A percentile compares a stretch with the other conserved stretches of the same genome.
Evolutionary conservation across 352 stramenopile species (phyloP).

Genomic region (Phytophthora europaea): DNA sequence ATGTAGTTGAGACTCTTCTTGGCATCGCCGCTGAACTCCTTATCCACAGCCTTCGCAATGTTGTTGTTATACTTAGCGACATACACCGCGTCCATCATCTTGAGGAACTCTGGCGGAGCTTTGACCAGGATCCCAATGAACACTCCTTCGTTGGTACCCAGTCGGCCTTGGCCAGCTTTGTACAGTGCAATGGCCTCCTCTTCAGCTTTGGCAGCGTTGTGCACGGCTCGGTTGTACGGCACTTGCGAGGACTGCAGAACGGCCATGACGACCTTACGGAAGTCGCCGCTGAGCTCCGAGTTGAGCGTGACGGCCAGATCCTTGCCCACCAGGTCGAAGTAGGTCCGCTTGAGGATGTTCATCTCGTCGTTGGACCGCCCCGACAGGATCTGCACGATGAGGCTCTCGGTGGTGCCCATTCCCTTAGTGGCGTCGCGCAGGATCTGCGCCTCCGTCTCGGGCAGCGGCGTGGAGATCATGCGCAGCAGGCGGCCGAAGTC

Average conservation of each 20-base stretch:
- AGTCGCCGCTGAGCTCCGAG: slow-evolving; percentile 79
- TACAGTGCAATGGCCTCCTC: slow-evolving; percentile 74
- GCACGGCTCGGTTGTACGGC: slow-evolving; percentile 68
- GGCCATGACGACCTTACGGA: slow-evolving; percentile 81
- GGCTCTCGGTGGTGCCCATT: slow-evolving; percentile 75
- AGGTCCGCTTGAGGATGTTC: slow-evolving; percentile 83
- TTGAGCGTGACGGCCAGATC: slow-evolving; percentile 74
- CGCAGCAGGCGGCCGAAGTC: slow-evolving; percentile 75
- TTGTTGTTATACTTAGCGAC: slow-evolving; percentile 85
- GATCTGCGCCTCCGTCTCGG: slow-evolving; percentile 77
- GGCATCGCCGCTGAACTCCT: slow-evolving; percentile 85
- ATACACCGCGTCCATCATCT: slow-evolving; percentile 79
- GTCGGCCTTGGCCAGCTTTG: slow-evolving; percentile 78
- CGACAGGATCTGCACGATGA: slow-evolving; percentile 75
- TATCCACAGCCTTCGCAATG: slow-evolving; percentile 80
- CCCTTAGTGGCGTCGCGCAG: slow-evolving; percentile 77
- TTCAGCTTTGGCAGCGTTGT: slow-evolving; percentile 75
- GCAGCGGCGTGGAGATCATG: slow-evolving; percentile 80
- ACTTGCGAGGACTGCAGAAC: slow-evolving; percentile 62
- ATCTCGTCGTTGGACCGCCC: slow-evolving; percentile 86
- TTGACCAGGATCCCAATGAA: slow-evolving; percentile 76
- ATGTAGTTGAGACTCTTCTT: slow-evolving; percentile 78
- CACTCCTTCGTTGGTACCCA: slow-evolving; percentile 79
- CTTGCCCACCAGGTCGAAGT: slow-evolving; percentile 74
- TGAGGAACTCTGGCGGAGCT: slow-evolving; percentile 66